These are phyloP conservation scores for Lachnellula subtilissima DNA, from an alignment of 2,329 filamentous ascomycete species.

Conservation along the genomic window DNA sequence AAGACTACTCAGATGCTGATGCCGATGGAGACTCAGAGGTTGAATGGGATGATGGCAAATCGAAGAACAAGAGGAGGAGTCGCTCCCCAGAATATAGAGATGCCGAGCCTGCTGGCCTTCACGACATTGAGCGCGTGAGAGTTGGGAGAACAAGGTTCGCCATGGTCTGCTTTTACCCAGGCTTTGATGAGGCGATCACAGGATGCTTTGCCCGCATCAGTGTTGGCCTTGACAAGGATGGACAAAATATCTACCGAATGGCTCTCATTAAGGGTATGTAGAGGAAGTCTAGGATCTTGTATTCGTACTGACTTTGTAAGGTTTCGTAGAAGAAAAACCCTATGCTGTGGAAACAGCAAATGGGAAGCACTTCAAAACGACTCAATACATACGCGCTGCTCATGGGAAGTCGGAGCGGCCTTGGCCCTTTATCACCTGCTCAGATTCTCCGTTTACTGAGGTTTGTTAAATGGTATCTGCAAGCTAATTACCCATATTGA, in stretches of 20 bases:
- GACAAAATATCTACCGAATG: constrained; percentile 79
- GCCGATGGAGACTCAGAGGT: constrained; percentile 73
- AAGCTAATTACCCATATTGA: constrained; percentile 10
- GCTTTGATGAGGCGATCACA: constrained; percentile 74
- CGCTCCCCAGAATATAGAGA: constrained; percentile 42
- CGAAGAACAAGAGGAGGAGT: constrained; percentile 39
- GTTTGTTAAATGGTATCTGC: constrained; percentile 40
- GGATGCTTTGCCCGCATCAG: constrained; percentile 84
- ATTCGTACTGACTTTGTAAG: constrained; percentile 41
- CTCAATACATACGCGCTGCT: constrained; percentile 76
- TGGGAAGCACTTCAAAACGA: constrained; percentile 74
- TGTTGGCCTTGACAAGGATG: constrained; percentile 70
- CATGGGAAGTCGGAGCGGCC: constrained; percentile 80
- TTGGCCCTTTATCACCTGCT: constrained; percentile 88
- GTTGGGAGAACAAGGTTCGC: constrained; percentile 83
- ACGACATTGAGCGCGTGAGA: constrained; percentile 79
- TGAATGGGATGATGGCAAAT: constrained; percentile 62
- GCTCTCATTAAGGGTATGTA: constrained; percentile 74
- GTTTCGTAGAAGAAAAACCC: constrained; percentile 71
- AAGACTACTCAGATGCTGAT: constrained; percentile 54
- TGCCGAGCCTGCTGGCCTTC: constrained; percentile 63
- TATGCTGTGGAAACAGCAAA: constrained; percentile 75
- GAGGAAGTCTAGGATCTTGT: background rate
- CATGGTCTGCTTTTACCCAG: constrained; percentile 88
- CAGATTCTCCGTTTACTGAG: constrained; percentile 79